Conservation (phyloP, 495 filamentous ascomycete species). For the Sphaerosporella brunnea region DNA sequence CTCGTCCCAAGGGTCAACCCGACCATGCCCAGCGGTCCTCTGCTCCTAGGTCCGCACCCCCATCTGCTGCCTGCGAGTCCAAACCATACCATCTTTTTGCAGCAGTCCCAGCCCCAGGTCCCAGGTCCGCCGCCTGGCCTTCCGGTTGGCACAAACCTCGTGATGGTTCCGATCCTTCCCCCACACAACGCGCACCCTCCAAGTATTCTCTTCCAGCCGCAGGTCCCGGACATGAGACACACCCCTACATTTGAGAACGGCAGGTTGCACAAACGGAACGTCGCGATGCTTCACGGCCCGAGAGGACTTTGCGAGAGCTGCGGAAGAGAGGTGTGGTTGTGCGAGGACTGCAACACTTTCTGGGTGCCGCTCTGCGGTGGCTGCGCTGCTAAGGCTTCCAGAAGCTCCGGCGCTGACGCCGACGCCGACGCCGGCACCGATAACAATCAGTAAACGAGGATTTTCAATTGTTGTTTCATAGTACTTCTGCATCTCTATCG, state of each 20-base stretch:
- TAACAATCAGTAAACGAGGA: no score
- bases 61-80: not conserved
- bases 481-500: no score
- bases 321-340: constrained; percentile 21
- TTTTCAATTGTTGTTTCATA: no score
- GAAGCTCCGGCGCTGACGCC: no score
- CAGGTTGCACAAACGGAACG: not conserved
- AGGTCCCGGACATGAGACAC: not conserved
- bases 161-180: not conserved
- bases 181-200: not conserved
- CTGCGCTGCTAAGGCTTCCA: constrained; percentile 12
- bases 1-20: constrained; percentile 12
- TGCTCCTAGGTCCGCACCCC: not conserved
- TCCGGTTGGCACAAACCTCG: no score
- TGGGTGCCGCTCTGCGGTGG: constrained; percentile 24
- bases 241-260: not conserved
- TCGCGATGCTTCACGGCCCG: constrained; percentile 23
- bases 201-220: not conserved
- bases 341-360: constrained; percentile 22
- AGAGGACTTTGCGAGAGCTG: constrained; percentile 22
- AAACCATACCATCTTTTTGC: no score
- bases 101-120: not conserved
- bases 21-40: constrained; percentile 24
- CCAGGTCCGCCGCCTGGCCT: not conserved
- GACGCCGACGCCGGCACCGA: no score